phyloP scores from a whole-genome alignment of 2,329 filamentous ascomycete species.

The Alternaria sp. region DNA sequence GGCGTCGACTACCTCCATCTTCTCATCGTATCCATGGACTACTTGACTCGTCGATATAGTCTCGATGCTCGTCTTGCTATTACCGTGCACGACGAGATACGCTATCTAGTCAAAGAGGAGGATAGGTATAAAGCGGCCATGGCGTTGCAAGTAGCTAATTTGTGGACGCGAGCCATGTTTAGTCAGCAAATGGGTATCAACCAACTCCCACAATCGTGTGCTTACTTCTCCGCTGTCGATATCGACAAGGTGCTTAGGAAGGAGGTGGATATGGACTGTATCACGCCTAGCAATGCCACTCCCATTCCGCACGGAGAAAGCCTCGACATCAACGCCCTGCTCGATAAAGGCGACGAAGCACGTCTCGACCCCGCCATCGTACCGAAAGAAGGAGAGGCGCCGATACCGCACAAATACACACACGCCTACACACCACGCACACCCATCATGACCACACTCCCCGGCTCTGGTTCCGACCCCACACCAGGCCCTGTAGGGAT shows the following conservation, averaged over 20 bases:
- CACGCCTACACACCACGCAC: constrained; percentile 77
- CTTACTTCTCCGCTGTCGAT: constrained; percentile 95
- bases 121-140: constrained; percentile 91
- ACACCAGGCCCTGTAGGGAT: constrained; percentile 34
- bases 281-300: constrained; percentile 84
- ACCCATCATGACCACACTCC: constrained; percentile 79
- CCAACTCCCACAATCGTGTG: constrained; percentile 91
- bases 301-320: constrained; percentile 86
- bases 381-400: constrained; percentile 65
- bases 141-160: constrained; percentile 90
- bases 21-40: constrained; percentile 93
- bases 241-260: constrained; percentile 96
- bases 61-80: constrained; percentile 86
- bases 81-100: constrained; percentile 96
- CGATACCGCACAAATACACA: constrained; percentile 62
- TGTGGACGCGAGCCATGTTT: constrained; percentile 99
- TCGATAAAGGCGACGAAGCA: constrained; percentile 75
- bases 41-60: constrained; percentile 83
- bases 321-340: constrained; percentile 80
- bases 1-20: constrained; percentile 97
- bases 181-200: constrained; percentile 95
- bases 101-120: constrained; percentile 84
- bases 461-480: too few species aligned
- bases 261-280: constrained; percentile 96
- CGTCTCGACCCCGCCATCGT: constrained; percentile 71